Base-by-base conservation (phyloP, 352 stramenopile genomes). In the Aphanomyces euteiches region DNA sequence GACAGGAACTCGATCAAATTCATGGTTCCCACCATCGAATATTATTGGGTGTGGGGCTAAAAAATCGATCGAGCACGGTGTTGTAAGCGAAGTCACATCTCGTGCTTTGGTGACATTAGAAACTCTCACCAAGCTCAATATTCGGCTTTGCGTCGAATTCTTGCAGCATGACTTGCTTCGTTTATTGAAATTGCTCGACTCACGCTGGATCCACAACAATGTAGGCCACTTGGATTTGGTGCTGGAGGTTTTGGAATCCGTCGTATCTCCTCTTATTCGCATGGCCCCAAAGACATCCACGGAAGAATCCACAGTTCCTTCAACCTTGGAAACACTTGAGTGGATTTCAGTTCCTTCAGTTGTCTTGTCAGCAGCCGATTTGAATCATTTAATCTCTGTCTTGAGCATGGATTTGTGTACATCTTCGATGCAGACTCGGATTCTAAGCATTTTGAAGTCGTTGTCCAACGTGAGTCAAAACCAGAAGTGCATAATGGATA, bases 151-250 rank as follows among this genome's bases (percentile, higher is more conserved):
- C 12, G 48, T 59, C 3, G 37, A 61, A 38, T 34, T 66, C 15
- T 45, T 47, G 64, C 59, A 50, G 75, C 78, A 48, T 79, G 83
- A 7, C 77, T 83, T 81, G 73, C 78, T 21, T 75, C 90, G 39
- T 63, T 63, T 98, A 10, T 77, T 98, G 7, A 93, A 98, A 73
- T 80, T 99, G 43, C 72, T 99, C 41, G 75, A 84, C 15, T 80
- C 90, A 28, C 78, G 90, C 10, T 76, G 90, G 45, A 91, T 98
- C 47, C 86, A 79, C 45, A 85, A 91, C 48, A 98, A 92, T 56
- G 82, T 84, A n/a, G 88, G 86, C 15, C 97, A 96, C 68, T 77
- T 99, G 34, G 95, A 99, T 69, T 88, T 96, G 45, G 76, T 98
- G 39, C 78, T 99, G 1, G 85, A 95, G 72, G 73, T 98, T 8